Evolutionary conservation across 192 early-diverging fungal species (phyloP), one percentile per base, ranked within the genome.

Genomic region (Dissophora globulifera): DNA sequence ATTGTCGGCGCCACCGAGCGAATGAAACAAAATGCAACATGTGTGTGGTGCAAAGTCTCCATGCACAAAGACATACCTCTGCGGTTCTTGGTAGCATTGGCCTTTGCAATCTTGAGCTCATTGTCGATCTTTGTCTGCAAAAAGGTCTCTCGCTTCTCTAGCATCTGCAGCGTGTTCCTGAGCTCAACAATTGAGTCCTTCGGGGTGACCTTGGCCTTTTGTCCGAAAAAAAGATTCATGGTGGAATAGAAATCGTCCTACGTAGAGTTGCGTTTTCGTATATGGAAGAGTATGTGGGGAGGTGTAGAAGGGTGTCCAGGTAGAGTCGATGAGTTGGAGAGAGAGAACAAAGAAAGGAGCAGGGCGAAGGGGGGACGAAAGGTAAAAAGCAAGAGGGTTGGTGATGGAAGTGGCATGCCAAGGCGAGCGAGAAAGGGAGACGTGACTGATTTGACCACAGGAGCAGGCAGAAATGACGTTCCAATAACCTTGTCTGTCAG

Each of bases 171-270:
- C 29, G 89, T 93, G 60, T 97, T 96, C 57, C 93, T 86, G 59
- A 99, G 85, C 76, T 91, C 89, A 56, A 94, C 88, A 66, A 99
- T 97, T 54, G 97, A 95, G 81, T 96, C 95, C 78, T 97, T 98
- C 57, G 97, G 88, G 31, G 91, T 87, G 51, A 86, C 81, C 62
- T 91, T 90, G 47, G 88, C 66, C 65, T 86, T 88, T 46, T 71
- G 67, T 47, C 83, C 82, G 61, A 91, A 92, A 71, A 94, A 92
- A 26, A 92, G 83, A 50, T 93, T 89, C 91, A 94, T 94, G 42
- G n/a, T 11, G 17, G 43, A 4, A 45, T 9, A 9, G 43, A 45
- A n/a, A 4, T 45, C 4, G 43, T 45, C 43, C 4, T 41, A n/a
- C n/a, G n/a, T n/a, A n/a, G n/a, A n/a, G n/a, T n/a, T n/a, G n/a